Base-by-base conservation (phyloP, 306 rosid genomes). In the Glycine latifolia region DNA sequence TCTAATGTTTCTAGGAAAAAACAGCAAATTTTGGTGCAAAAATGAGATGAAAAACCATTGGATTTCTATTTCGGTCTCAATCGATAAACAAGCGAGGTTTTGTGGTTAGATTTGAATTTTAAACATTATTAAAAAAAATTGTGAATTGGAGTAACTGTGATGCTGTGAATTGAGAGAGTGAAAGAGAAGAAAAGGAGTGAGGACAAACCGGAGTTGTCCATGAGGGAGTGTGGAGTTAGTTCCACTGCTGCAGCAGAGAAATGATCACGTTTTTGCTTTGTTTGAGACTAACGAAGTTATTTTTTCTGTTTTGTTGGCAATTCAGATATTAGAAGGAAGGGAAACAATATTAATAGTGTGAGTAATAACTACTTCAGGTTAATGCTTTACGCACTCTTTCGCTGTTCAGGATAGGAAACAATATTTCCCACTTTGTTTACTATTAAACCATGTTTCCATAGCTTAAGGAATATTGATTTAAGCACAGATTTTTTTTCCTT, bases 201-300 rank as follows among this genome's bases (percentile, higher is more conserved):
- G 65, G 56, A 86, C 94, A 82, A 31, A 94, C 98, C 94, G 20
- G 90, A 85, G 66, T 80, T 85, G 6, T 89, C 88, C 98, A 94
- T 94, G 71, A 74, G 79, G 58, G 76, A 53, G 77, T 74, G 67
- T 20, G 55, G 37, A 50, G 69, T 33, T 71, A 49, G 49, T 26
- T 62, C 12, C 48, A 58, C 3, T 75, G 82, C 39, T 35, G 52
- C 83, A 66, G 86, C 78, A 48, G 68, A 65, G 49, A 71, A 71
- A 69, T 55, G 87, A 88, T 89, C 87, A 82, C 87, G 56, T 20
- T 48, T 76, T 79, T 20, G 20, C 1, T 20, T 20, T 35, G 73
- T 79, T 39, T 11, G 4, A 4, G 79, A 68, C 77, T 33, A 67
- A 41, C 16, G 10, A 71, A 55, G 9, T 4, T 49, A 41, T 43